These are phyloP conservation scores for Allium cepa DNA, from an alignment of 106 monocot genomes.

Conservation along the genomic window DNA sequence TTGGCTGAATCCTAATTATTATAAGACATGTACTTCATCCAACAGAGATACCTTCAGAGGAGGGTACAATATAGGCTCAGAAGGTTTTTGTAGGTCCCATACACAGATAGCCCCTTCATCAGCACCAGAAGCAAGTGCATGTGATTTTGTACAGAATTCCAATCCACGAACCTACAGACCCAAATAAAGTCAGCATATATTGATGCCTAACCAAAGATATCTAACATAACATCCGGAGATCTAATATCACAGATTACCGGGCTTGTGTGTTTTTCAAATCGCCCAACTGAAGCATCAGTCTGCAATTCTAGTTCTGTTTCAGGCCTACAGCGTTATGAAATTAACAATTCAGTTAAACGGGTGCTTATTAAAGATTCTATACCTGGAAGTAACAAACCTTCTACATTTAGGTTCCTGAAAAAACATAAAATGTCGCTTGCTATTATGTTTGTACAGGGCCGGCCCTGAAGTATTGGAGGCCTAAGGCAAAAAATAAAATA, in stretches of 20 bases:
- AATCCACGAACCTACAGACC: slow-evolving; percentile 73
- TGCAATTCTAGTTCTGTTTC: neutral
- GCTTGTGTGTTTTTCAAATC: slow-evolving; percentile 77
- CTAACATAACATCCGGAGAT: neutral
- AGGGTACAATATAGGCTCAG: slow-evolving; percentile 59
- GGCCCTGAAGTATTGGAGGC: too few relatives aligned
- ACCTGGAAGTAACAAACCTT: too few relatives aligned
- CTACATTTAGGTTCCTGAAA: too few relatives aligned
- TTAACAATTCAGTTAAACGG: too few relatives aligned
- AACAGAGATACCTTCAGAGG: slow-evolving; percentile 56
- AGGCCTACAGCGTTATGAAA: too few relatives aligned
- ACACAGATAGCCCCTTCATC: slow-evolving; percentile 92
- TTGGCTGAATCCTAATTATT: too few relatives aligned
- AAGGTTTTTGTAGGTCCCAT: slow-evolving; percentile 83
- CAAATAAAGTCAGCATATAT: neutral
- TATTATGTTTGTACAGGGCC: too few relatives aligned
- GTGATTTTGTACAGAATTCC: slow-evolving; percentile 61
- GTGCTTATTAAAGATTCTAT: too few relatives aligned
- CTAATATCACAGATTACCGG: slow-evolving; percentile 36
- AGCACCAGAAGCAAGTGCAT: slow-evolving; percentile 91
- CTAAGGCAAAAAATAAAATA: too few relatives aligned
- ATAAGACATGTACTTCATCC: neutral
- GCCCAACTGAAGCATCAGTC: slow-evolving; percentile 54
- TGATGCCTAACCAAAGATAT: neutral
- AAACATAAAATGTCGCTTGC: too few relatives aligned